Evolutionary conservation across 202 grass and related monocot species (phyloP).

Genomic region (Carex sylvatica): DNA sequence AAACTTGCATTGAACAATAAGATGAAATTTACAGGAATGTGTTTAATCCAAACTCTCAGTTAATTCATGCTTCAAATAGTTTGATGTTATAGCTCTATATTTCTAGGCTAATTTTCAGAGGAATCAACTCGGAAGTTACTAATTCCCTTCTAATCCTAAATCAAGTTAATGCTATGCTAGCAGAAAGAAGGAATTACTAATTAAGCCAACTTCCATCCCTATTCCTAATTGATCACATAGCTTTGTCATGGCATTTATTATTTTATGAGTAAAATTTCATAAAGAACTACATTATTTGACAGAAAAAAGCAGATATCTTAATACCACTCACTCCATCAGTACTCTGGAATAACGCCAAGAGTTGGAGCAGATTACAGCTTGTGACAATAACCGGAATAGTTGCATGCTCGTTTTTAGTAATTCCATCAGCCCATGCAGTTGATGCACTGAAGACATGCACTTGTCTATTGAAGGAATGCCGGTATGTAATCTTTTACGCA

Average conservation of each 20-base stretch:
- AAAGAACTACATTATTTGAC: conserved; percentile 4
- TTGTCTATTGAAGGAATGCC: conserved; percentile 95
- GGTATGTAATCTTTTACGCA: conserved; percentile 33
- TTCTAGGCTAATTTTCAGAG: background rate
- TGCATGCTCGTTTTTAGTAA: conserved; percentile 54
- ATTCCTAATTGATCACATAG: background rate
- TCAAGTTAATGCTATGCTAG: background rate
- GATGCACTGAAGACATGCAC: conserved; percentile 93
- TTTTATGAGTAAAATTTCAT: background rate
- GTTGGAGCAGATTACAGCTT: conserved; percentile 50
- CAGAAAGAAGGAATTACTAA: background rate
- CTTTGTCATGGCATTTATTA: background rate
- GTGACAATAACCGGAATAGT: conserved; percentile 56
- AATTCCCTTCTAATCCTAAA: background rate
- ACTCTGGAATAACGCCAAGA: conserved; percentile 21
- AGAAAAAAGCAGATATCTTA: conserved; percentile 30
- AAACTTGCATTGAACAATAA: background rate
- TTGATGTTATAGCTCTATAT: background rate
- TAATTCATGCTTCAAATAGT: background rate
- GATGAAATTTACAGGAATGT: background rate
- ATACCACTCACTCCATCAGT: conserved; percentile 18
- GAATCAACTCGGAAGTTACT: background rate
- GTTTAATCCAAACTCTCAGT: background rate
- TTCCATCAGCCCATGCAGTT: conserved; percentile 58
- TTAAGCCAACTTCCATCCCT: background rate